These are phyloP conservation scores for Plenodomus tracheiphilus DNA, from an alignment of 2,329 filamentous ascomycete species.

Conservation along the genomic window DNA sequence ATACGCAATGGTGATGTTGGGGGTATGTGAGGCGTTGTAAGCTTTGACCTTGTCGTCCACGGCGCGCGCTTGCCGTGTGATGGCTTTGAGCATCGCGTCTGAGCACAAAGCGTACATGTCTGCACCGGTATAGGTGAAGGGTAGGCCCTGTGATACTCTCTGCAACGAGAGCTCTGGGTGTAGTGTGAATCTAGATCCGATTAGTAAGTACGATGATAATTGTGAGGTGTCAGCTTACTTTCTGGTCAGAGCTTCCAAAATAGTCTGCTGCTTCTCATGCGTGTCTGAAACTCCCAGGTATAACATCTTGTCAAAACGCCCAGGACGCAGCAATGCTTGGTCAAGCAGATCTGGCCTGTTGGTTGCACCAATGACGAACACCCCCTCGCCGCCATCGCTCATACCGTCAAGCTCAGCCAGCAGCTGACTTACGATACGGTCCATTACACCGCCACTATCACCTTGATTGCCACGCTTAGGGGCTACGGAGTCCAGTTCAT, in stretches of 20 bases:
- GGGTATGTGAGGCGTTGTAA: constrained; percentile 58
- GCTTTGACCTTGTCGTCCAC: constrained; percentile 82
- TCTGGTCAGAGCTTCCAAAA: constrained; percentile 88
- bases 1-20: constrained; percentile 78
- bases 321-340: constrained; percentile 83
- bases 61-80: constrained; percentile 81
- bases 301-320: constrained; percentile 97
- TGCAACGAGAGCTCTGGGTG: constrained; percentile 76
- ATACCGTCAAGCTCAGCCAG: constrained; percentile 96
- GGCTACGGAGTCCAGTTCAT: constrained; percentile 89
- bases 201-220: constrained; percentile 1
- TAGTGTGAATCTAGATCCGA: constrained; percentile 71
- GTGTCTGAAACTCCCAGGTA: constrained; percentile 96
- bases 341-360: constrained; percentile 94
- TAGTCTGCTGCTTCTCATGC: constrained; percentile 93
- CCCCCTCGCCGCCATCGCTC: constrained; percentile 84
- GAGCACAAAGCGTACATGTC: constrained; percentile 97
- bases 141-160: constrained; percentile 73
- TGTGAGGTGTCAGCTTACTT: constrained; percentile 65
- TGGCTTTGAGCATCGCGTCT: constrained; percentile 98
- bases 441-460: constrained; percentile 97
- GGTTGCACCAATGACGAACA: constrained; percentile 96
- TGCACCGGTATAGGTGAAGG: constrained; percentile 95
- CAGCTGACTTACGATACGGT: constrained; percentile 92
- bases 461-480: constrained; percentile 97